These are phyloP conservation scores for Backusella macrospora DNA, from an alignment of 192 early-diverging fungal genomes.

Conservation along the genomic window DNA sequence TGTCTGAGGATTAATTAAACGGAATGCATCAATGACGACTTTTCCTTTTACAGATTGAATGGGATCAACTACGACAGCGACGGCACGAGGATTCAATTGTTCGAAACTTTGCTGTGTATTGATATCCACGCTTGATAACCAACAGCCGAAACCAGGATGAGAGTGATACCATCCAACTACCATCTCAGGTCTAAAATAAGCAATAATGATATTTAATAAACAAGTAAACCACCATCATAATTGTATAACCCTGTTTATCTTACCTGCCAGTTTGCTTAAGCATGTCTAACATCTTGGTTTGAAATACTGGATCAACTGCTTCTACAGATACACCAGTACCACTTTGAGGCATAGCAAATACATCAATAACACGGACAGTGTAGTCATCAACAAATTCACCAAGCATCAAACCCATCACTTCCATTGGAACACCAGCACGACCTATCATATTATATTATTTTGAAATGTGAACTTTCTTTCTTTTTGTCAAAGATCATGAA, in stretches of 20 bases:
- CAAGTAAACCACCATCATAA: not conserved
- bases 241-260: not conserved
- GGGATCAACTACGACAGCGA: slow-evolving; percentile 98
- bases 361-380: slow-evolving; percentile 98
- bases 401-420: slow-evolving; percentile 99
- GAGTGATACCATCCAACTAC: slow-evolving; percentile 99
- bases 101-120: slow-evolving; percentile 99
- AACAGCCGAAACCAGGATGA: slow-evolving; percentile 99
- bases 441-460: slow-evolving; percentile 55
- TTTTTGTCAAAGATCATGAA: slow-evolving; percentile 4
- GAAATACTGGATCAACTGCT: slow-evolving; percentile 98
- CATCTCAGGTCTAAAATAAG: slow-evolving; percentile 81
- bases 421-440: slow-evolving; percentile 97
- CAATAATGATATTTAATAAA: not conserved
- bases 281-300: slow-evolving; percentile 99
- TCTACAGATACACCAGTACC: slow-evolving; percentile 99
- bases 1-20: slow-evolving; percentile 90
- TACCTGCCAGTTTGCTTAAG: slow-evolving; percentile 98
- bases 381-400: slow-evolving; percentile 99
- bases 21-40: slow-evolving; percentile 99
- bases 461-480: not conserved
- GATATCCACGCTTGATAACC: slow-evolving; percentile 98
- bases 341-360: slow-evolving; percentile 99
- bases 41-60: slow-evolving; percentile 99
- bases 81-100: slow-evolving; percentile 88